Base-by-base conservation (phyloP, 2,329 filamentous ascomycete species). In the Penicillium sp. region DNA sequence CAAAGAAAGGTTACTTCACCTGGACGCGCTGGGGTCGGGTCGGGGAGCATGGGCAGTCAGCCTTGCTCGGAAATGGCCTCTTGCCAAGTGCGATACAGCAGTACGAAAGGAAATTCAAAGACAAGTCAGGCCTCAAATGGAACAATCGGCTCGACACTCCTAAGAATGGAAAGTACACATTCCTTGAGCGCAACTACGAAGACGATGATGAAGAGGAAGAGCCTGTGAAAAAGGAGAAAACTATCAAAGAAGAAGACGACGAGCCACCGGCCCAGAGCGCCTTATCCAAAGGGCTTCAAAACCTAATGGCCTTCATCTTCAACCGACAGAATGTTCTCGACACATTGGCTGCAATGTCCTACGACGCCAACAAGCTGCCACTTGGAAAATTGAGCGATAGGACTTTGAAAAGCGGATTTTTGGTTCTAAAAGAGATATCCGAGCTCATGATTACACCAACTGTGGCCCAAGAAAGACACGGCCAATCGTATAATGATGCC, bases 11-110 rank as follows among this genome's bases (percentile, higher is more conserved):
- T 22, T 89, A 80, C 69, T 75, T 78, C 41, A 85, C 84, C 0
- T 93, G 88, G 88, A 90, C 87, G 3, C 82, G 89, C 54, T 95
- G 89, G 89, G 91, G 91, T 22, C 84, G 91, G 22, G 90, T 95
- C 5, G 82, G 82, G 4, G 82, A 83, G 59, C 62, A 58, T 25
- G 82, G 82, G 1, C 76, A 82, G 57, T 73, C 53, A 28, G 73
- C 75, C 3, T 56, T 73, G 33, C 67, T 82, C 3, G 77, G 76
- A 0, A 48, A 65, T 9, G 75, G 74, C 8, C 61, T 57, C 4
- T 62, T 81, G 1, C 53, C 68, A 2, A 60, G 65, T 33, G 82
- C 82, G 1, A 66, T 77, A 31, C 58, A 46, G 3, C 60, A 76
- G 0, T 85, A 83, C 62, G 69, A 81, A 46, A 80, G 78, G 58